Base-by-base conservation (phyloP, 176 grass and related monocot genomes). In the Luzula sylvatica region DNA sequence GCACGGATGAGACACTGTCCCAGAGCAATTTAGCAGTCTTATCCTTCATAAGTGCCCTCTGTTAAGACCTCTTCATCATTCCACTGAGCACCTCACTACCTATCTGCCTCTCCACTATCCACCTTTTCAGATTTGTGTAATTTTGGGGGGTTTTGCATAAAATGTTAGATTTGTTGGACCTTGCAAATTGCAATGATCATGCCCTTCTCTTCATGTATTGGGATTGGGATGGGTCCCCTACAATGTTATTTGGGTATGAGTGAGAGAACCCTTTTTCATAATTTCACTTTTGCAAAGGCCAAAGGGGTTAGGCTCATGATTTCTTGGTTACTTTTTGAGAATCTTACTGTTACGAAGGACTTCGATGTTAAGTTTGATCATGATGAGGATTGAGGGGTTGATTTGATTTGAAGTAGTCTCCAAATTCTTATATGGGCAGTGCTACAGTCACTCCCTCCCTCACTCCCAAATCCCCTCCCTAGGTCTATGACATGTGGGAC, bases 11-110 rank as follows among this genome's bases (percentile, higher is more conserved):
- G 80, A 88, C 75, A 77, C 13, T 56, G 54, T 52, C 23, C 43
- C 78, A 76, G 48, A 75, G 73, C n/a, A n/a, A n/a, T 7, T 35
- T 35, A 66, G 62, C 60, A 81, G 80, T 92, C 76, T 77, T 85
- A 85, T 92, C 80, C 67, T 22, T 3, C 11, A n/a, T 29, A 49
- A 64, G 60, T 64, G 60, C 60, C 47, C 60, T 64, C 60, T 64
- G 38, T 73, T n/a, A n/a, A 67, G 20, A 44, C 7, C 38, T 23
- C 46, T 47, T 64, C 60, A 72, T 85, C 57, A 92, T 92, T 78
- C 80, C 68, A 32, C 65, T 53, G 41, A 59, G 26, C 61, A 69
- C 55, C 35, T 44, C 55, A 14, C 26, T 23, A 6, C 8, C 47
- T 64, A 8, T 12, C 59, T 64, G 42, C 24, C 59, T 46, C 60